These are phyloP conservation scores for Cryphonectria parasitica DNA, from an alignment of 2,329 filamentous ascomycete genomes.

Conservation along the genomic window DNA sequence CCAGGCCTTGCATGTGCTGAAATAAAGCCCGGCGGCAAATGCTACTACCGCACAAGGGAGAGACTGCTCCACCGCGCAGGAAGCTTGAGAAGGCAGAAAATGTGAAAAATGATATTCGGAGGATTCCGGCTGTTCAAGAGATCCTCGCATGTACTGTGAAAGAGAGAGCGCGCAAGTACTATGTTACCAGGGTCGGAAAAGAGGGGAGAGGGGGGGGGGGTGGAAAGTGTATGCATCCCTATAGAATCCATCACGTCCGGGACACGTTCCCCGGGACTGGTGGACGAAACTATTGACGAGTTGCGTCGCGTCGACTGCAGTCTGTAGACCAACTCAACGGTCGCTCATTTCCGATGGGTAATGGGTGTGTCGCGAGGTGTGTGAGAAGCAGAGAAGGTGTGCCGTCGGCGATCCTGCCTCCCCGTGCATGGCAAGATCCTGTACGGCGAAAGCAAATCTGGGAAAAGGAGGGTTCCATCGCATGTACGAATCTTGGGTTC, in stretches of 20 bases:
- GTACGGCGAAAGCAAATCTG: conserved; percentile 10
- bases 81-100: background rate
- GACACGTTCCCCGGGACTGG: conserved; percentile 4
- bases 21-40: background rate
- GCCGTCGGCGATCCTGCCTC: background rate
- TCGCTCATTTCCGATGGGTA: background rate
- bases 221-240: conserved; percentile 13
- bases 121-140: background rate
- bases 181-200: background rate
- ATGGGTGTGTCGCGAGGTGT: background rate
- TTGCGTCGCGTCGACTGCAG: background rate
- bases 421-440: background rate
- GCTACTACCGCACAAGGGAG: background rate
- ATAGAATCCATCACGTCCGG: background rate
- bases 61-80: background rate
- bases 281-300: conserved; percentile 8
- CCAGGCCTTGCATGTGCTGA: background rate
- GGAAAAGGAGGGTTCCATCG: background rate
- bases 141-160: background rate
- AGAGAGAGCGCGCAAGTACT: background rate
- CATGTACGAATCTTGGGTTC: conserved; percentile 10
- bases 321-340: background rate
- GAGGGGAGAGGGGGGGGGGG: background rate
- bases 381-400: no score
- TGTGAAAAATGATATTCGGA: background rate